Evolutionary conservation across 306 rosid genomes (phyloP).

Genomic region (Fagus sylvatica): DNA sequence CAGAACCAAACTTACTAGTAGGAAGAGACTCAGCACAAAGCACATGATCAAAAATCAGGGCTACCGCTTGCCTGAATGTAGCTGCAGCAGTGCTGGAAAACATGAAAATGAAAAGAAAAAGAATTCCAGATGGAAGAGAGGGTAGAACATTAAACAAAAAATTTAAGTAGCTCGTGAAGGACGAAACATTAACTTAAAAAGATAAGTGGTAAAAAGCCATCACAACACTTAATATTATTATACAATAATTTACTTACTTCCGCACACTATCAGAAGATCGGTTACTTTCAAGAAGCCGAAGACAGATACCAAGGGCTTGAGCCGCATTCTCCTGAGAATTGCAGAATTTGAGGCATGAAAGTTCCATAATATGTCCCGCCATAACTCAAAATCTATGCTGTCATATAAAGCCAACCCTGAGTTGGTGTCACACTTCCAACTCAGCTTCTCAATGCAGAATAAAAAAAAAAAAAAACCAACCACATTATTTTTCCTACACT

Average conservation of each 20-base stretch:
- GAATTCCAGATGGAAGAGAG: conserved; percentile 18
- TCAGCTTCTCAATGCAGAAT: background rate
- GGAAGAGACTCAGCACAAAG: conserved; percentile 87
- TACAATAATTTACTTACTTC: conserved; percentile 49
- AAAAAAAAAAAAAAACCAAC: background rate
- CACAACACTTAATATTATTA: conserved; percentile 15
- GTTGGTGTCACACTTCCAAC: background rate
- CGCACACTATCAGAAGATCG: conserved; percentile 94
- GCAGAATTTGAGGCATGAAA: conserved; percentile 8
- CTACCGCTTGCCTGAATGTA: conserved; percentile 98
- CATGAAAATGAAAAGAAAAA: conserved; percentile 34
- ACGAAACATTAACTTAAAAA: conserved; percentile 12
- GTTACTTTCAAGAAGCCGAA: conserved; percentile 80
- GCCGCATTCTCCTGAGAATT: conserved; percentile 74
- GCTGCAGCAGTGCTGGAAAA: conserved; percentile 95
- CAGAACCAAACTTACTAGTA: conserved; percentile 71
- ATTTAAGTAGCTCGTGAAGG: conserved; percentile 3
- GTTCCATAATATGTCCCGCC: background rate
- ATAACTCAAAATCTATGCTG: background rate
- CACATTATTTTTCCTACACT: background rate
- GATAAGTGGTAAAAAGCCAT: background rate
- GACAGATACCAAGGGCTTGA: conserved; percentile 94
- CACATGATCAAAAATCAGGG: conserved; percentile 84
- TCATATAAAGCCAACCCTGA: background rate
- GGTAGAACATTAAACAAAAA: conserved; percentile 10